Base-by-base conservation (phyloP, 2,329 filamentous ascomycete genomes). In the Fusarium annulatum region DNA sequence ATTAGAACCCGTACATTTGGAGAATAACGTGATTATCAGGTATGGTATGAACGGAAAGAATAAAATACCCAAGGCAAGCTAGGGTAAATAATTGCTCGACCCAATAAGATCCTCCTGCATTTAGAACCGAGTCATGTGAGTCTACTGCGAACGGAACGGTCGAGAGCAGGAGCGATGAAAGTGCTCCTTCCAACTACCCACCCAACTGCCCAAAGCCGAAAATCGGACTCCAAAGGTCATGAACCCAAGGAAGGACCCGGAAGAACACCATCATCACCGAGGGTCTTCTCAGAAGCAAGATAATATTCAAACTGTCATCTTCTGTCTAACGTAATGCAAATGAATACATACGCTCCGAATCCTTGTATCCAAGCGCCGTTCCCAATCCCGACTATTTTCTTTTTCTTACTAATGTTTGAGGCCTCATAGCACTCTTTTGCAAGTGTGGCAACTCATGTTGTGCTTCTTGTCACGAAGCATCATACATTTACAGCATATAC, bases 321-420 rank as follows among this genome's bases (percentile, higher is more conserved):
- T 63, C 61, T 74, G 73, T 69, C 62, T 72, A 67, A 69, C 59
- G 52, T 66, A 49, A 62, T 52, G 61, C 55, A 61, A 53, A 56
- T 42, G n/a, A 59, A 69, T 71, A 74, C 73, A 57, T 77, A 78
- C 62, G 65, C 42, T 68, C 64, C 48, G 33, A 64, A 56, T 48
- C 67, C 51, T 48, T 64, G 64, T 69, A 69, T 61, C 61, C 66
- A 58, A 70, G 55, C 74, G 67, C 72, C 75, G 39, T 30, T 67
- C 60, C 63, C 23, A 57, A 55, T 71, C 51, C 71, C 18, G 51
- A 30, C 15, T 18, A 30, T 48, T 67, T 52, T 71, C 69, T 26
- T 65, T 67, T 69, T 72, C 64, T 65, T 45, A 53, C 36, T 60
- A n/a, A 12, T 53, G 45, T 42, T 56, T 36, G 65, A 66, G 49